These are phyloP conservation scores for Capniomyces stellatus DNA, from an alignment of 371 early-diverging fungal species.

Conservation along the genomic window DNA sequence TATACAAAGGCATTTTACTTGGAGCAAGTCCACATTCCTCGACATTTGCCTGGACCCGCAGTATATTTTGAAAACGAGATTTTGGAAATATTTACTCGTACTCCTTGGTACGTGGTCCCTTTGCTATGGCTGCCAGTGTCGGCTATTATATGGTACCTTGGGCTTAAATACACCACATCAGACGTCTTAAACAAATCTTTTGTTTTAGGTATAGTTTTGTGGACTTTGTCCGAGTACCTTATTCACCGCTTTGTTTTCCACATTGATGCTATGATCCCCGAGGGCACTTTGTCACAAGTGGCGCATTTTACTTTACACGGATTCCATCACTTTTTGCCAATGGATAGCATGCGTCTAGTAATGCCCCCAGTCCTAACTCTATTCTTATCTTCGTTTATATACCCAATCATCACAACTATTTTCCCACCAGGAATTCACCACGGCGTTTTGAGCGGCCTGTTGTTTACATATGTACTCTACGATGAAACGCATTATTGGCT, in stretches of 20 bases:
- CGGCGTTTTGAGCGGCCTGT: conserved; percentile 52
- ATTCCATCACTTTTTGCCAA: conserved; percentile 88
- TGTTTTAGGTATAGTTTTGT: conserved; percentile 47
- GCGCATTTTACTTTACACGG: conserved; percentile 83
- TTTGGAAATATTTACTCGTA: conserved; percentile 64
- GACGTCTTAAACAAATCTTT: conserved; percentile 27
- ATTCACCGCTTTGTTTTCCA: conserved; percentile 90
- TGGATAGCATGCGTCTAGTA: conserved; percentile 89
- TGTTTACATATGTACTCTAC: conserved; percentile 71
- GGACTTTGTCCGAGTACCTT: conserved; percentile 67
- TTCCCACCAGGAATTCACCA: conserved; percentile 29
- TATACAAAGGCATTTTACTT: conserved; percentile 68
- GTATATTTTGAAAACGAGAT: conserved; percentile 47
- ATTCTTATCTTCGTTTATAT: conserved; percentile 32
- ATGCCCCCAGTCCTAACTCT: conserved; percentile 80
- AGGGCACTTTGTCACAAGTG: conserved; percentile 48
- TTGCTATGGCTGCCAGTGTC: conserved; percentile 65
- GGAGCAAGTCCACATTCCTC: conserved; percentile 78
- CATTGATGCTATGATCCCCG: conserved; percentile 68
- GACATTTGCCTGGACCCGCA: conserved; percentile 57
- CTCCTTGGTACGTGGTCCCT: conserved; percentile 88
- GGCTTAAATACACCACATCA: conserved; percentile 14
- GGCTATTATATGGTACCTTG: conserved; percentile 9
- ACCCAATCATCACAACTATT: conserved; percentile 26
- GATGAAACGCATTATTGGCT: conserved; percentile 87